Evolutionary conservation across 345 rosid species (phyloP), one percentile per base, ranked within the genome.

Genomic region (Bruguiera parviflora): DNA sequence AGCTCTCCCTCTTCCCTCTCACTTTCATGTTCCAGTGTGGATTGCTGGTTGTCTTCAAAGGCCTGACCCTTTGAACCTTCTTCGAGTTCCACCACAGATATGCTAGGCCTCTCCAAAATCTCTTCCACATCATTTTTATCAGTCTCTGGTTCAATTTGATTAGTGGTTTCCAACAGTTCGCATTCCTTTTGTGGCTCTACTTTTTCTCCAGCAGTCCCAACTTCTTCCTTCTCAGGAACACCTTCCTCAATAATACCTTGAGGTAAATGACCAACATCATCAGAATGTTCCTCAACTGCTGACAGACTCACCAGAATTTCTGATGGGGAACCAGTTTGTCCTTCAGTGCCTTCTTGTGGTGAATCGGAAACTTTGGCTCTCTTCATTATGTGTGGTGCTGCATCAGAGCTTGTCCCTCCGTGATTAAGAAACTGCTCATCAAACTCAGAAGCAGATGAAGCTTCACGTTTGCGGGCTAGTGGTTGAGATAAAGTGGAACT

Each of bases 1-100:
- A 88, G 72, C 79, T 94, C 99, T 64, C 97, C 97, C 71, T 95
- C 99, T 86, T 90, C 99, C 74, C 76, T 88, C 73, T 95, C 99
- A 15, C 82, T 79, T 59, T 86, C 94, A 39, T 69, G 63, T 32
- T 87, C 93, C 73, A 77, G 46, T n/a, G 53, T 47, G 20, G 61
- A 62, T 55, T 81, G 85, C 69, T 77, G 87, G 70, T 74, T 77
- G n/a, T 86, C 91, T 71, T 78, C 86, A 52, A 77, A 88, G 31
- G 66, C 61, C 65, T 71, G 88, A 72, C 82, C 90, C 75, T 71
- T 79, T 60, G 81, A 51, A 71, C 73, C 84, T 58, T 84, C 95
- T 58, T 84, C 89, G 27, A 67, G 43, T 10, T 73, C 67, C 70
- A 70, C 59, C 37, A 77, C 90, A 8, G 71, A 72, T 70, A 72